A percentile compares a stretch with the other conserved stretches of the same genome.
Evolutionary conservation across 371 early-diverging fungal genomes (phyloP).

Genomic region (Rhizopus stolonifer): DNA sequence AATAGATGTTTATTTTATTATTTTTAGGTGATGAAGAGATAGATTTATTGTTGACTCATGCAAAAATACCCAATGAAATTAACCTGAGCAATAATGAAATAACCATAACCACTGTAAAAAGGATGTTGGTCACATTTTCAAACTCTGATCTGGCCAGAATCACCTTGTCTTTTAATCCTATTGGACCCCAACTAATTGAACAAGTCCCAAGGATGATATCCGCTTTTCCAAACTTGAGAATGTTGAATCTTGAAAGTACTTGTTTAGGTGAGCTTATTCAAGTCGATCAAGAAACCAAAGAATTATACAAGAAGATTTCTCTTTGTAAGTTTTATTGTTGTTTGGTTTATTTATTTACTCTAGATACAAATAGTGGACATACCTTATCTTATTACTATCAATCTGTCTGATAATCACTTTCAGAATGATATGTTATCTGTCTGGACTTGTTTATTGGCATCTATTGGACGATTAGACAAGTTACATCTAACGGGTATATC

Average conservation of each 20-base stretch:
- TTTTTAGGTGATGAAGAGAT: conserved; percentile 28
- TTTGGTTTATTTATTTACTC: background rate
- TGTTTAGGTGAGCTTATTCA: conserved; percentile 13
- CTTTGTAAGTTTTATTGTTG: background rate
- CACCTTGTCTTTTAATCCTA: conserved; percentile 23
- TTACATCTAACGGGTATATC: conserved; percentile 16
- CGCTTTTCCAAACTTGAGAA: conserved; percentile 8
- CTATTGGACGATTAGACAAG: conserved; percentile 1
- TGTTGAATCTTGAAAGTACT: conserved; percentile 17
- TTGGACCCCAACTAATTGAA: conserved; percentile 19
- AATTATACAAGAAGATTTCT: background rate
- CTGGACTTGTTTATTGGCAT: conserved; percentile 12
- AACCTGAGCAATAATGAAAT: conserved; percentile 27
- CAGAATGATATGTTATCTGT: conserved; percentile 14
- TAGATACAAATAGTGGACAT: background rate
- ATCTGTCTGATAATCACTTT: conserved; percentile 25
- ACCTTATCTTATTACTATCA: conserved; percentile 2
- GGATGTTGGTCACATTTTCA: background rate
- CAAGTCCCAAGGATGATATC: conserved; percentile 9
- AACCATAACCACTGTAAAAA: conserved; percentile 3
- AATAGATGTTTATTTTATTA: too few species aligned
- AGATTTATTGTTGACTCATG: conserved; percentile 8
- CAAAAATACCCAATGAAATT: conserved; percentile 12
- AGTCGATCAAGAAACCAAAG: background rate
- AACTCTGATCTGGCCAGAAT: conserved; percentile 2